phyloP scores from a whole-genome alignment of 805 yeast genomes.

The Huiozyma naganishii region DNA sequence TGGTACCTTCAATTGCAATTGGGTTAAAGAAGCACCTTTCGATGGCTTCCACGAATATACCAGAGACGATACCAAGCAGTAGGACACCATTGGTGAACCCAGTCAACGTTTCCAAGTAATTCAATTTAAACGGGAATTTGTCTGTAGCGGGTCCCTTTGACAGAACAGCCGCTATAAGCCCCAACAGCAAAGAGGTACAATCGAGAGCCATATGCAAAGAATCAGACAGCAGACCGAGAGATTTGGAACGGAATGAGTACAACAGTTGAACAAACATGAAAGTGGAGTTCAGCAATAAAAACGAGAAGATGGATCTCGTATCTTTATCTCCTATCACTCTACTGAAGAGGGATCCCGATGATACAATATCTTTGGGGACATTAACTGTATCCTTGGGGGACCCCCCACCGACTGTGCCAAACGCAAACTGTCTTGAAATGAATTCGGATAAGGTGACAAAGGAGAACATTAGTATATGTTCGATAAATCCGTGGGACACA shows the following conservation, averaged over 20 bases:
- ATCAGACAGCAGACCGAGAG: slow-evolving; percentile 84
- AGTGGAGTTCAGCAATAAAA: slow-evolving; percentile 71
- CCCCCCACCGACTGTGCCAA: too few relatives aligned
- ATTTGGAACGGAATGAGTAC: slow-evolving; percentile 86
- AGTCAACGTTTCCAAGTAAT: slow-evolving; percentile 76
- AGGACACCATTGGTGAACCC: slow-evolving; percentile 93
- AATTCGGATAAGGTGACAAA: slow-evolving; percentile 14
- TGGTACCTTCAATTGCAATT: slow-evolving; percentile 63
- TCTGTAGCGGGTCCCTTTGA: slow-evolving; percentile 50
- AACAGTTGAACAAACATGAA: slow-evolving; percentile 91
- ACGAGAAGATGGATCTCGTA: slow-evolving; percentile 81
- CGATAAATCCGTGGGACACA: not conserved
- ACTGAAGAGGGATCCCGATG: slow-evolving; percentile 8
- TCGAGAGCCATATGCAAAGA: slow-evolving; percentile 95
- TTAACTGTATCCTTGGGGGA: not conserved
- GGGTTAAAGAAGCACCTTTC: slow-evolving; percentile 67
- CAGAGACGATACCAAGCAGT: slow-evolving; percentile 77
- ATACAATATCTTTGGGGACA: slow-evolving; percentile 1
- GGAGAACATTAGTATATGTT: slow-evolving; percentile 9
- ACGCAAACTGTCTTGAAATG: slow-evolving; percentile 1
- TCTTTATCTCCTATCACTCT: slow-evolving; percentile 45
- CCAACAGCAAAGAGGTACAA: slow-evolving; percentile 81
- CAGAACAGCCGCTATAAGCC: slow-evolving; percentile 71
- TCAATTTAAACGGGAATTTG: slow-evolving; percentile 76
- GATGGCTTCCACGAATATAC: slow-evolving; percentile 77